Conservation (phyloP, 371 early-diverging fungal genomes). For the Batrachochytrium dendrobatidis region DNA sequence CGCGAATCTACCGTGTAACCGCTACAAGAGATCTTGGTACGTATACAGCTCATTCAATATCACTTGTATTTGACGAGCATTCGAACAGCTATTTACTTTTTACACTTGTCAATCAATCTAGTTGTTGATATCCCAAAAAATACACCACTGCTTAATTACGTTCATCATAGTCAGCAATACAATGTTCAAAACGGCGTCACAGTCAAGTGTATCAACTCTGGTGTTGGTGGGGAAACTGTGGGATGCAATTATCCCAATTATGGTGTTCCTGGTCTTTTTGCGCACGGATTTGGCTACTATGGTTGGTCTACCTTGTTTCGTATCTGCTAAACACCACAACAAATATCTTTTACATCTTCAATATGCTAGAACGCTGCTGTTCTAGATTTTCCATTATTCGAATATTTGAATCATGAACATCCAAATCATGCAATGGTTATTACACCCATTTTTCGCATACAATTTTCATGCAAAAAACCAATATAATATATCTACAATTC, state of each 20-base stretch:
- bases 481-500: too few species aligned
- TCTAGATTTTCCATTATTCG: too few species aligned
- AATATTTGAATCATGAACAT: too few species aligned
- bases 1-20: not conserved
- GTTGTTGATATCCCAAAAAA: not conserved
- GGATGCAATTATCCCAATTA: not conserved
- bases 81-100: too few species aligned
- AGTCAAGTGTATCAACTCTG: not conserved
- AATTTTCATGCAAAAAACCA: too few species aligned
- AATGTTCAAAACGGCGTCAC: not conserved
- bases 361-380: too few species aligned
- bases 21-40: not conserved
- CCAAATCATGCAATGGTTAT: too few species aligned
- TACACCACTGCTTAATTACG: not conserved
- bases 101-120: too few species aligned
- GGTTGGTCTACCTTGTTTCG: not conserved
- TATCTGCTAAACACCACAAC: constrained; percentile 2
- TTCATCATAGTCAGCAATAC: not conserved
- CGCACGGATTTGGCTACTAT: not conserved
- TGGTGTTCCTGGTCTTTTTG: not conserved
- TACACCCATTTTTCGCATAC: too few species aligned
- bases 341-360: too few species aligned
- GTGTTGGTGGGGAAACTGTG: not conserved
- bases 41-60: too few species aligned
- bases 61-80: too few species aligned